Evolutionary conservation across 2,329 filamentous ascomycete genomes (phyloP).

Genomic region (Xylariaceae sp.): DNA sequence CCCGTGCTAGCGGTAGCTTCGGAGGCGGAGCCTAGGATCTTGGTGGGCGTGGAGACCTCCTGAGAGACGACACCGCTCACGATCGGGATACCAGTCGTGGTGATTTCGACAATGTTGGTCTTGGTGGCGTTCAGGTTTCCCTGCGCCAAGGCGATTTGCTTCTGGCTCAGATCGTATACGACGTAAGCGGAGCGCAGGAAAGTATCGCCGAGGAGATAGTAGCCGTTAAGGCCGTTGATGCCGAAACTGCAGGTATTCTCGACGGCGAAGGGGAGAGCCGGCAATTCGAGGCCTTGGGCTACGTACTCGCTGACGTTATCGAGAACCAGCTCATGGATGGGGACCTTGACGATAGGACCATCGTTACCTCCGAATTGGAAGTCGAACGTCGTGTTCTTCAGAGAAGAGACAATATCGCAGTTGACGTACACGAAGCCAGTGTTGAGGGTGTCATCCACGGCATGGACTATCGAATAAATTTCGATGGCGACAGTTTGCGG

Average conservation of each 20-base stretch:
- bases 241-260: slow-evolving; percentile 49
- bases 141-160: slow-evolving; percentile 48
- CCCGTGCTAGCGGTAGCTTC: neutral
- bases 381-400: slow-evolving; percentile 32
- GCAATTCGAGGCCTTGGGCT: slow-evolving; percentile 20
- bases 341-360: slow-evolving; percentile 31
- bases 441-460: slow-evolving; percentile 32
- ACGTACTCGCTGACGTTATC: slow-evolving; percentile 32
- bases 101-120: slow-evolving; percentile 43
- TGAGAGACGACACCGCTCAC: slow-evolving; percentile 41
- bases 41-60: slow-evolving; percentile 22
- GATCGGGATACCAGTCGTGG: slow-evolving; percentile 37
- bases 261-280: slow-evolving; percentile 39
- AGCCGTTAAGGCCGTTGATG: slow-evolving; percentile 38
- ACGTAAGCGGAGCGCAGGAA: slow-evolving; percentile 48
- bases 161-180: slow-evolving; percentile 48
- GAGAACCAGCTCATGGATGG: slow-evolving; percentile 36
- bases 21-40: slow-evolving; percentile 4
- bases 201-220: slow-evolving; percentile 42
- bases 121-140: slow-evolving; percentile 44
- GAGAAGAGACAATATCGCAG: slow-evolving; percentile 34
- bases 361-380: slow-evolving; percentile 38
- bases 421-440: slow-evolving; percentile 38
- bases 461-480: slow-evolving; percentile 37
- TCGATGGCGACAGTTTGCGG: slow-evolving; percentile 43